Base-by-base conservation (phyloP, 345 rosid species). In the Mangifera indica region DNA sequence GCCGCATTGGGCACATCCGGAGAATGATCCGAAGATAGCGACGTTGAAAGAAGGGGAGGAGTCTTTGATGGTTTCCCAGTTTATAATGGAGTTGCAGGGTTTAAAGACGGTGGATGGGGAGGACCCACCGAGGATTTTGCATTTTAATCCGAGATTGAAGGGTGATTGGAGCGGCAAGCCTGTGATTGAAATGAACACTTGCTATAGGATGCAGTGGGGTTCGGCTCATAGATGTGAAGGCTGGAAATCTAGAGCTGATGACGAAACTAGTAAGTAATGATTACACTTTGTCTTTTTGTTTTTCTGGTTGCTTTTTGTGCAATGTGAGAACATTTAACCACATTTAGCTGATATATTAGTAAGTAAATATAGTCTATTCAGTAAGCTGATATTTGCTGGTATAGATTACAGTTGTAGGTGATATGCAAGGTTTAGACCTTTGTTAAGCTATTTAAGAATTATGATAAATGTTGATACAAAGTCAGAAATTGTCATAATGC, bases 171-270 rank as follows among this genome's bases (percentile, higher is more conserved):
- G 97, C 53, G 76, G 73, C 21, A 87, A 76, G 75, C 95, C 98
- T 1, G 95, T 92, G 55, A 94, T 94, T 77, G 98, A 94, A 78
- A 96, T 85, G 91, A 94, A 94, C 75, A 94, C 95, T 74, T 94
- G 98, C 60, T 94, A 90, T 59, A 80, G 97, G 67, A 90, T 90
- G 97, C 98, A 94, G 64, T 94, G 98, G 98, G 97, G 98, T 3
- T 66, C 87, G 26, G 87, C 94, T 7, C 76, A 81, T 80, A 84
- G 98, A 10, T 94, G 98, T 59, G 98, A 88, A 74, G 97, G 98
- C 22, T 92, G 96, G 97, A 83, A 74, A 60, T 91, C 97, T 25
- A 86, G 80, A 83, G 85, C 87, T 56, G 91, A 88, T 24, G 97
- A 94, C 52, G 98, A 94, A 81, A 93, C 97, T 63, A 88, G 98